These are phyloP conservation scores for Aspergillus intermedius DNA, from an alignment of 2,329 filamentous ascomycete species.

Conservation along the genomic window DNA sequence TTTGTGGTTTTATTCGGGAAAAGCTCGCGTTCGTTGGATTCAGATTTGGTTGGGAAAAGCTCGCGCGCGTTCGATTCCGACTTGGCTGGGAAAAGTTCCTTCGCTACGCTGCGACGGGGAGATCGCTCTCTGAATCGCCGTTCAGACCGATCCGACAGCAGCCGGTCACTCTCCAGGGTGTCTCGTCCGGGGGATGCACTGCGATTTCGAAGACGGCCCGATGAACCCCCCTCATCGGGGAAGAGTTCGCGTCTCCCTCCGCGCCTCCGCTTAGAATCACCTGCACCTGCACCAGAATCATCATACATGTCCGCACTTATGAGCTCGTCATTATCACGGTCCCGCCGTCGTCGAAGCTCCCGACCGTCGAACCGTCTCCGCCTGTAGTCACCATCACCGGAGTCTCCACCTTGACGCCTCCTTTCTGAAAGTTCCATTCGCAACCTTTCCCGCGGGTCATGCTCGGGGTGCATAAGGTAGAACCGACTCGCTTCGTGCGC, in stretches of 20 bases:
- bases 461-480: conserved; percentile 85
- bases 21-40: conserved; percentile 40
- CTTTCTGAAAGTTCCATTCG: conserved; percentile 48
- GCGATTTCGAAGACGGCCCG: conserved; percentile 51
- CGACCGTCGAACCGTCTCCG: conserved; percentile 57
- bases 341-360: conserved; percentile 40
- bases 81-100: conserved; percentile 55
- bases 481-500: conserved; percentile 79
- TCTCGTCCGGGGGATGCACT: conserved; percentile 56
- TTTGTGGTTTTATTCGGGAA: conserved; percentile 38
- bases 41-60: conserved; percentile 13
- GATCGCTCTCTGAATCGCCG: conserved; percentile 40
- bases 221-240: conserved; percentile 24
- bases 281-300: conserved; percentile 45
- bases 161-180: conserved; percentile 35
- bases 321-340: conserved; percentile 46
- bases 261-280: conserved; percentile 24
- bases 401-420: conserved; percentile 31
- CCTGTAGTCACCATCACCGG: conserved; percentile 38
- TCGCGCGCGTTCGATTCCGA: conserved; percentile 5
- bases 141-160: conserved; percentile 30
- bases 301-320: conserved; percentile 81
- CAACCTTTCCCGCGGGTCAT: conserved; percentile 70
- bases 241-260: conserved; percentile 33
- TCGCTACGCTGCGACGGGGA: conserved; percentile 33